Evolutionary conservation across 352 stramenopile species (phyloP).

Genomic region (Thalassiosira mediterranea): DNA sequence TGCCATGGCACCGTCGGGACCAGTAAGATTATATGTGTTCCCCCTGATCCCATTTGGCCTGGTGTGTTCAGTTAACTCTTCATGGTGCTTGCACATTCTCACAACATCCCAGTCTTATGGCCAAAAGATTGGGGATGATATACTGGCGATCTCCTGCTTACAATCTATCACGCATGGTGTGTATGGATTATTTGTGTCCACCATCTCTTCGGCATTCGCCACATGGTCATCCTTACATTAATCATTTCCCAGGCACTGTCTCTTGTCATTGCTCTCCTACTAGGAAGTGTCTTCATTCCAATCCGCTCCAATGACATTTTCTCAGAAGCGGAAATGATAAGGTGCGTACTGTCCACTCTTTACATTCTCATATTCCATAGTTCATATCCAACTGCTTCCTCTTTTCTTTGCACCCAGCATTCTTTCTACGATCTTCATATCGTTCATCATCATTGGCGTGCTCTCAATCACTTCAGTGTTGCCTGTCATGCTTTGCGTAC

Average conservation of each 20-base stretch:
- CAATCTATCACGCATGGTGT: not conserved
- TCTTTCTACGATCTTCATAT: constrained; percentile 49
- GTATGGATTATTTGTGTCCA: not conserved
- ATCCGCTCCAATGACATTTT: constrained; percentile 30
- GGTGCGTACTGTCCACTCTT: not conserved
- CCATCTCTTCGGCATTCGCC: too few species aligned
- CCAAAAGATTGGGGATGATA: not conserved
- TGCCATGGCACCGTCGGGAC: too few species aligned
- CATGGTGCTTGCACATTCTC: constrained; percentile 3
- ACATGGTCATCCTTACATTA: too few species aligned
- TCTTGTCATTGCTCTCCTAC: not conserved
- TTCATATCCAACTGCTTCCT: not conserved
- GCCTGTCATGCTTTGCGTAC: constrained; percentile 8
- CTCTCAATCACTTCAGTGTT: constrained; percentile 40
- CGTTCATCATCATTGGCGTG: constrained; percentile 43
- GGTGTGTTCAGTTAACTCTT: too few species aligned
- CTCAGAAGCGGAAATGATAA: constrained; percentile 60
- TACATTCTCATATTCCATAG: not conserved
- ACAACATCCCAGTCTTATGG: constrained; percentile 9
- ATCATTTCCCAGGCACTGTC: too few species aligned
- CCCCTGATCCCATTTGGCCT: too few species aligned
- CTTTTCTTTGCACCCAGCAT: constrained; percentile 59
- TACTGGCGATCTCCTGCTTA: not conserved
- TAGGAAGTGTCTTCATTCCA: not conserved
- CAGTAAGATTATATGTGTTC: too few species aligned